Evolutionary conservation across 78 protist species (phyloP).

Genomic region (Chrysochromulina parva): DNA sequence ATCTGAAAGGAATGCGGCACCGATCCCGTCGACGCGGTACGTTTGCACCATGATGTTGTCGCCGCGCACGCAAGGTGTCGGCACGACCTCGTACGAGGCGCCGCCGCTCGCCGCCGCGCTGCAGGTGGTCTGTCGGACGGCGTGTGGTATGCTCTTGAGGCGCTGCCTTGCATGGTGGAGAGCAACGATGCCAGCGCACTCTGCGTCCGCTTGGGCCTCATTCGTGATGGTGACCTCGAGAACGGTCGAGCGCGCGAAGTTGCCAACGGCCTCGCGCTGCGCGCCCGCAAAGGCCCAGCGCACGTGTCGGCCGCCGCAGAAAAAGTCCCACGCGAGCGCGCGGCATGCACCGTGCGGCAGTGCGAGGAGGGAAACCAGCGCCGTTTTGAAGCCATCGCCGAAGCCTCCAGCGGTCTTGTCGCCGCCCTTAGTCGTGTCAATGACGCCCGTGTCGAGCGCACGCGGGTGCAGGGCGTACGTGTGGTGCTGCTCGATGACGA

Average conservation of each 20-base stretch:
- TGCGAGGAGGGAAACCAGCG: not conserved
- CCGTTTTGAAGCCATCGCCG: constrained; percentile 7
- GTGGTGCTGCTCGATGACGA: not conserved
- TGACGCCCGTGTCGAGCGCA: not conserved
- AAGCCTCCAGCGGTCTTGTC: not conserved
- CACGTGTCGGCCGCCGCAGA: not conserved
- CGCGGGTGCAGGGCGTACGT: not conserved
- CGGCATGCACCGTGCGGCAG: not conserved
- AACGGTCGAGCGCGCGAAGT: not conserved
- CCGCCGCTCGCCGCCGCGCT: not conserved
- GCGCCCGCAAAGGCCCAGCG: not conserved
- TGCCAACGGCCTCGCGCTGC: not conserved
- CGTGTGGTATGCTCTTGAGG: too few species aligned
- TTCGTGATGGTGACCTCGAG: not conserved
- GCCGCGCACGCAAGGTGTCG: too few species aligned
- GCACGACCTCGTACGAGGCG: not conserved
- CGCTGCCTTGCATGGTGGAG: too few species aligned
- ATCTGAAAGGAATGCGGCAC: not conserved
- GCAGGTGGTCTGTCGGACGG: too few species aligned
- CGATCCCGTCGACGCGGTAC: not conserved
- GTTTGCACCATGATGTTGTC: not conserved
- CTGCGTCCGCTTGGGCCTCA: not conserved
- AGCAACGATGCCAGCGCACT: too few species aligned
- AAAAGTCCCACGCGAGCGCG: not conserved
- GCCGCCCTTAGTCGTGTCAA: not conserved